Conservation (phyloP, 2,329 filamentous ascomycete genomes). For the Ilyonectria robusta region DNA sequence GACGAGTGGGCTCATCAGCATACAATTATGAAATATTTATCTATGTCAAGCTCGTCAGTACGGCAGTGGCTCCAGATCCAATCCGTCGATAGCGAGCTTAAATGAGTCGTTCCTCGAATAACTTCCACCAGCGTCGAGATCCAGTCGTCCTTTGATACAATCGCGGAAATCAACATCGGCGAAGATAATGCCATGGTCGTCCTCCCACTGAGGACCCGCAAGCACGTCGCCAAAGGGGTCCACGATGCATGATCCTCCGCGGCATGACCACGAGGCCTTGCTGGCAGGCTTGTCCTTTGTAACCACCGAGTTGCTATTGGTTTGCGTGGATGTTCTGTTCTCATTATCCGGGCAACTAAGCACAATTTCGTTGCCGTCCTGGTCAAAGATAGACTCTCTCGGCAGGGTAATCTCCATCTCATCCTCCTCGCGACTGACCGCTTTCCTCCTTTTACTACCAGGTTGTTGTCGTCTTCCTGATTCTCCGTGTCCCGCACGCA, state of each 20-base stretch:
- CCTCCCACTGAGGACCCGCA: constrained; percentile 87
- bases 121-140: constrained; percentile 87
- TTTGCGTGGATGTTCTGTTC: constrained; percentile 38
- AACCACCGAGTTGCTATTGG: constrained; percentile 60
- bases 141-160: constrained; percentile 84
- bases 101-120: constrained; percentile 83
- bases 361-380: constrained; percentile 71
- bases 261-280: too few species aligned
- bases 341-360: too few species aligned
- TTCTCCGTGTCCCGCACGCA: constrained; percentile 71
- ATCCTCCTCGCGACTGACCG: too few species aligned
- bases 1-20: too few species aligned
- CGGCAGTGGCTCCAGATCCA: constrained; percentile 71
- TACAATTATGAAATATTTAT: too few species aligned
- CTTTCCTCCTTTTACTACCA: too few species aligned
- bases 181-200: constrained; percentile 75
- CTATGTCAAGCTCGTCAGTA: too few species aligned
- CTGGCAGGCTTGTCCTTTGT: too few species aligned
- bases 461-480: too few species aligned
- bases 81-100: constrained; percentile 70
- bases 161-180: constrained; percentile 90
- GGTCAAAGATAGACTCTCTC: constrained; percentile 66
- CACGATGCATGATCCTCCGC: constrained; percentile 89
- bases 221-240: constrained; percentile 84
- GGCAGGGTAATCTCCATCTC: too few species aligned